These are phyloP conservation scores for Clarkia xantiana DNA, from an alignment of 345 rosid genomes.

Conservation along the genomic window DNA sequence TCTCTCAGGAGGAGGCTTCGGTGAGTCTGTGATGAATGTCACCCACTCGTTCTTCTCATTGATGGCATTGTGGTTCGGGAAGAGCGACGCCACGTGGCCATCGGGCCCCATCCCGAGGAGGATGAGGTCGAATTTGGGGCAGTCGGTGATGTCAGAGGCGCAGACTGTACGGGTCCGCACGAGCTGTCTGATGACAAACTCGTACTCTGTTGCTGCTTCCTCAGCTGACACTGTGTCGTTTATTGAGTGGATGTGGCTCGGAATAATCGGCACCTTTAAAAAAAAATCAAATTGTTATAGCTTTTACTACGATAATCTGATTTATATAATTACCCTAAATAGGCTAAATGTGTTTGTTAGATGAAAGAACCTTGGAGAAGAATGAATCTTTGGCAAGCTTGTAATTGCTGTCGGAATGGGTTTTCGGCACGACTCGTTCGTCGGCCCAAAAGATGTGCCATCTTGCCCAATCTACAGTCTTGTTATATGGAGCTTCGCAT, in stretches of 20 bases:
- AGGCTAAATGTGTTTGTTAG: no score
- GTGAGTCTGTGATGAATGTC: conserved; percentile 56
- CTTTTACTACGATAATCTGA: no score
- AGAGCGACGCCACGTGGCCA: no score
- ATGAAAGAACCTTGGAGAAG: conserved; percentile 46
- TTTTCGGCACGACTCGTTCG: conserved; percentile 70
- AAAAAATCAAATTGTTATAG: background rate
- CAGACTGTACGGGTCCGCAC: conserved; percentile 49
- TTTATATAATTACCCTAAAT: no score
- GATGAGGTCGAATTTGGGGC: conserved; percentile 82
- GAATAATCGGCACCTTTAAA: conserved; percentile 58
- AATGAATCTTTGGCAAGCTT: conserved; percentile 67
- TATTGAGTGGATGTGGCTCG: conserved; percentile 66
- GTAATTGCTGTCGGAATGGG: conserved; percentile 71
- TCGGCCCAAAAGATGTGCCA: conserved; percentile 85
- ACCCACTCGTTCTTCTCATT: conserved; percentile 66
- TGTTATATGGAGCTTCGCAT: conserved; percentile 65
- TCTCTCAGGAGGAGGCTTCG: conserved; percentile 83
- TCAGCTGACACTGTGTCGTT: conserved; percentile 74
- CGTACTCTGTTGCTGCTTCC: conserved; percentile 68
- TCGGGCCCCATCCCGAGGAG: conserved; percentile 88
- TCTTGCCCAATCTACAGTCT: conserved; percentile 76
- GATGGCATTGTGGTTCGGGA: conserved; percentile 54
- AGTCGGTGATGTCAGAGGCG: conserved; percentile 59
- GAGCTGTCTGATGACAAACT: conserved; percentile 56